These are phyloP conservation scores for Penicillium hesseltinei DNA, from an alignment of 2,329 filamentous ascomycete species.

Conservation along the genomic window DNA sequence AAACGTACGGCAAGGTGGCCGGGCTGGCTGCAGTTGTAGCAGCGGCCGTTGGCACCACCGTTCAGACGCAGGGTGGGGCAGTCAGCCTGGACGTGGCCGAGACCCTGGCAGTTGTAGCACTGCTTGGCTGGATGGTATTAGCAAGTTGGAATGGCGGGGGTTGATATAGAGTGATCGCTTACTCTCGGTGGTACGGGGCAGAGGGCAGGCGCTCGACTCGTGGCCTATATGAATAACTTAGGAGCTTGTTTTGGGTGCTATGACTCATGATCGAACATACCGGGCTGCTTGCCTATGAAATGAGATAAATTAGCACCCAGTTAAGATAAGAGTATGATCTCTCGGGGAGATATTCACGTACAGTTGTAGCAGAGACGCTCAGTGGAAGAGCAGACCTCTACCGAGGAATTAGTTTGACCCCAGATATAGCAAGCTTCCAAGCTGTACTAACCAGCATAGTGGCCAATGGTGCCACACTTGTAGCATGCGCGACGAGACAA, in stretches of 20 bases:
- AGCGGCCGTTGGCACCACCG: constrained; percentile 76
- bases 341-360: constrained; percentile 48
- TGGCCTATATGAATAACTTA: constrained; percentile 59
- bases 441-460: constrained; percentile 52
- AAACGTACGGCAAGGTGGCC: constrained; percentile 84
- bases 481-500: constrained; percentile 82
- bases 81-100: constrained; percentile 97
- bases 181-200: constrained; percentile 92
- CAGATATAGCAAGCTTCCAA: background rate
- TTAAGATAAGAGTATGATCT: constrained; percentile 10
- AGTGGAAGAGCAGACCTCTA: constrained; percentile 93
- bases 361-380: constrained; percentile 99
- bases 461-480: constrained; percentile 75
- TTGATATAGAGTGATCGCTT: constrained; percentile 36
- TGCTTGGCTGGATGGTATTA: constrained; percentile 70
- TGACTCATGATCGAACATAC: constrained; percentile 31
- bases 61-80: constrained; percentile 94
- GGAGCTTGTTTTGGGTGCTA: constrained; percentile 13
- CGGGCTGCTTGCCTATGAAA: constrained; percentile 46
- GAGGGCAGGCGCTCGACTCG: constrained; percentile 96
- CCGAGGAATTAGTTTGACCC: constrained; percentile 31
- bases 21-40: constrained; percentile 93
- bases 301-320: constrained; percentile 20
- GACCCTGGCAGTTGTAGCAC: constrained; percentile 99
- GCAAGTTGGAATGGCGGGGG: constrained; percentile 15